Conservation (phyloP, 2,329 filamentous ascomycete species). For the Trichoderma koningii region DNA sequence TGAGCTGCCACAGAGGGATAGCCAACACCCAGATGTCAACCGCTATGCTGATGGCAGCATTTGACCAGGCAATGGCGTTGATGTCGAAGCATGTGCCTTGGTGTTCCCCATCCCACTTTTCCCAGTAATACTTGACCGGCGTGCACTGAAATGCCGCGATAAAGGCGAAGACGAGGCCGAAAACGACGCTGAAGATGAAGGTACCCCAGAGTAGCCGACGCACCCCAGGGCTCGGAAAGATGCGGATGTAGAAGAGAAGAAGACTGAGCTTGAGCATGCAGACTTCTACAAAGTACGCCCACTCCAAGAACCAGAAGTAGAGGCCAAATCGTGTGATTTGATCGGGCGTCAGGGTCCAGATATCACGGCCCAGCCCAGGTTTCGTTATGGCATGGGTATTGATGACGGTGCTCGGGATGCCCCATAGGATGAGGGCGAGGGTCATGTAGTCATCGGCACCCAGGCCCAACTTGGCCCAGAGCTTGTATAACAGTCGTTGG, state of each 20-base stretch:
- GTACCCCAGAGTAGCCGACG: conserved; percentile 48
- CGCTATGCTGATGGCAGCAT: conserved; percentile 55
- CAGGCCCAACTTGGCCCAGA: conserved; percentile 40
- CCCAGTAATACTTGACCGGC: conserved; percentile 57
- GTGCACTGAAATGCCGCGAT: conserved; percentile 53
- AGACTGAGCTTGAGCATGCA: conserved; percentile 54
- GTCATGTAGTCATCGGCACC: conserved; percentile 45
- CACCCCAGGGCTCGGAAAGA: conserved; percentile 50
- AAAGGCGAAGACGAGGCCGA: conserved; percentile 47
- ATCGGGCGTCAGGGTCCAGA: conserved; percentile 50
- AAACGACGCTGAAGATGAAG: conserved; percentile 43
- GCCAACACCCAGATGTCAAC: conserved; percentile 56
- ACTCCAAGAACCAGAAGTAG: conserved; percentile 47
- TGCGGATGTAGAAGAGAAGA: conserved; percentile 57
- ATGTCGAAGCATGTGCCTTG: conserved; percentile 52
- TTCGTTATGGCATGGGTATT: conserved; percentile 37
- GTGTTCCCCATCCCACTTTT: conserved; percentile 51
- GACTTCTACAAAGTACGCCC: conserved; percentile 51
- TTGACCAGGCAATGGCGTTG: conserved; percentile 53
- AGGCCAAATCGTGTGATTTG: conserved; percentile 48
- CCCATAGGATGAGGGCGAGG: conserved; percentile 32
- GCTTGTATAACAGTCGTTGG: conserved; percentile 44
- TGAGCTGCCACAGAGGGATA: conserved; percentile 51
- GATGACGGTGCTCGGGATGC: conserved; percentile 37
- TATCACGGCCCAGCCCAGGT: conserved; percentile 52